Conservation (phyloP, 1,284 basidiomycete species). For the Phlebopus sp. region DNA sequence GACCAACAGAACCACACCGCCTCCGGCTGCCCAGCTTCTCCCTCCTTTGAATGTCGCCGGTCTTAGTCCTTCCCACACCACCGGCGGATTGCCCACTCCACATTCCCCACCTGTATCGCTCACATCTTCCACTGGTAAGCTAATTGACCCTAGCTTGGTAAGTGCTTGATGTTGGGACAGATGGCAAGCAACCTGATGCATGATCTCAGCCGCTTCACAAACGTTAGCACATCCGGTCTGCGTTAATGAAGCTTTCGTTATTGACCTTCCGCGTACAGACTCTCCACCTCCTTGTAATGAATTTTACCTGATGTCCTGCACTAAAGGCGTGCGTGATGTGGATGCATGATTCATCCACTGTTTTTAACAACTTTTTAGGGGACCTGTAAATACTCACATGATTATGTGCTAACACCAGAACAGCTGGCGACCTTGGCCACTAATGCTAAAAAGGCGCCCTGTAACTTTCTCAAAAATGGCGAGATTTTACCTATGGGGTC, state of each 20-base stretch:
- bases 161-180: slow-evolving; percentile 19
- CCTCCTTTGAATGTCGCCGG: slow-evolving; percentile 43
- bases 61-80: slow-evolving; percentile 37
- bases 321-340: slow-evolving; percentile 59
- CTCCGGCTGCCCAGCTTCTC: slow-evolving; percentile 35
- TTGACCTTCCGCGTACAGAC: slow-evolving; percentile 22
- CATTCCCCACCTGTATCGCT: slow-evolving; percentile 42
- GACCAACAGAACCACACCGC: slow-evolving; percentile 41
- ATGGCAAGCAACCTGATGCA: slow-evolving; percentile 13
- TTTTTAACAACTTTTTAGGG: slow-evolving; percentile 40
- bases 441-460: slow-evolving; percentile 79
- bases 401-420: slow-evolving; percentile 65
- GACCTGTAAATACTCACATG: slow-evolving; percentile 77
- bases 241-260: not conserved
- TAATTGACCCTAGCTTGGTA: slow-evolving; percentile 56
- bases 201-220: slow-evolving; percentile 47
- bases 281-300: slow-evolving; percentile 77
- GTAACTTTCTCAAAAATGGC: slow-evolving; percentile 78
- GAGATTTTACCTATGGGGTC: slow-evolving; percentile 9
- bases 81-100: slow-evolving; percentile 55
- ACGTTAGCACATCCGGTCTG: slow-evolving; percentile 34
- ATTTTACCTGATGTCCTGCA: slow-evolving; percentile 74
- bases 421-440: slow-evolving; percentile 61
- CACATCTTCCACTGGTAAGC: slow-evolving; percentile 36
- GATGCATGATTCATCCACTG: not conserved